Evolutionary conservation across 2,329 filamentous ascomycete species (phyloP).

Genomic region (Neofusicoccum sp.): DNA sequence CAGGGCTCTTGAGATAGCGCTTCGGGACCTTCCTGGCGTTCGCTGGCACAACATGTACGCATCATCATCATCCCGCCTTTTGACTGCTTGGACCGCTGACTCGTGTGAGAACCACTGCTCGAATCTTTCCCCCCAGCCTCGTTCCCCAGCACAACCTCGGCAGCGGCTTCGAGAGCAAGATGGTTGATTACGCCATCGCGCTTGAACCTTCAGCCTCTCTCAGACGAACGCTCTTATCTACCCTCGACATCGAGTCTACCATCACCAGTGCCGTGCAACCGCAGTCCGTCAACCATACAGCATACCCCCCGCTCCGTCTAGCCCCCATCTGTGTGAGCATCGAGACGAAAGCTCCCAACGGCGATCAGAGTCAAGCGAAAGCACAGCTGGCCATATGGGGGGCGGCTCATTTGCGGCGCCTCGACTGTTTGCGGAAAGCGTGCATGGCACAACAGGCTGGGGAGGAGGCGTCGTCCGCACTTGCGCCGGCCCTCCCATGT

Average conservation of each 20-base stretch:
- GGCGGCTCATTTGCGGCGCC: conserved; percentile 23
- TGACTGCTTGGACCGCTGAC: too few species aligned
- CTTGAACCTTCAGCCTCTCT: background rate
- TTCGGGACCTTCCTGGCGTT: too few species aligned
- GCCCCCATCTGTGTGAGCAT: conserved; percentile 20
- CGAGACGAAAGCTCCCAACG: conserved; percentile 22
- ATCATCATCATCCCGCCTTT: too few species aligned
- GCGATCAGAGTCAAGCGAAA: conserved; percentile 20
- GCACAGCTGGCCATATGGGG: conserved; percentile 23
- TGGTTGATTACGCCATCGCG: background rate
- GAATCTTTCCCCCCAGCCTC: background rate
- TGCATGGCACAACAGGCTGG: too few species aligned
- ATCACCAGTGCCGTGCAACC: background rate
- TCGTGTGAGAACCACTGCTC: background rate
- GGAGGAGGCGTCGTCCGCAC: too few species aligned
- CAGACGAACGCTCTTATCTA: background rate
- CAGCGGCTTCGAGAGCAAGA: background rate
- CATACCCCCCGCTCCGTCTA: conserved; percentile 16
- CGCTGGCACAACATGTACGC: too few species aligned
- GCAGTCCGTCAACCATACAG: conserved; percentile 10
- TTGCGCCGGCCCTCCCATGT: background rate
- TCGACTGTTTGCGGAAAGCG: background rate
- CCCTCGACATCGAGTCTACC: background rate
- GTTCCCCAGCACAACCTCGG: background rate
- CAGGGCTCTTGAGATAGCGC: too few species aligned